These are phyloP conservation scores for Lathyrus tuberosus DNA, from an alignment of 306 rosid genomes.

Conservation along the genomic window DNA sequence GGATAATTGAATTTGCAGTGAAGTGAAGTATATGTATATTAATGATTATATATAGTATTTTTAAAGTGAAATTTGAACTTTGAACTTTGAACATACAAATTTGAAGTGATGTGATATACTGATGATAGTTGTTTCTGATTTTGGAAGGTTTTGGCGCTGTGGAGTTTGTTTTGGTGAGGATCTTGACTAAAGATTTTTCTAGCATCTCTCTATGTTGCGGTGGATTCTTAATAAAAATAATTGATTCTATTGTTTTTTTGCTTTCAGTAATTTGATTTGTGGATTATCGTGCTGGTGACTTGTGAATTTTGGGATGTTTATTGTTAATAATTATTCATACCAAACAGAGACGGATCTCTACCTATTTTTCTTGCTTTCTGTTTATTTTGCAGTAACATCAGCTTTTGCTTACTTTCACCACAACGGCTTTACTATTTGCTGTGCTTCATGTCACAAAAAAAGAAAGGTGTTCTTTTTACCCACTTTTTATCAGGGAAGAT, in stretches of 20 bases:
- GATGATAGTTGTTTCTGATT: slow-evolving; percentile 29
- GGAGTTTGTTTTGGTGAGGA: slow-evolving; percentile 92
- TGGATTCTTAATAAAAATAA: slow-evolving; percentile 50
- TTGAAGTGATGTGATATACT: slow-evolving; percentile 31
- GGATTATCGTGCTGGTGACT: slow-evolving; percentile 11
- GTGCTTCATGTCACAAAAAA: slow-evolving; percentile 48
- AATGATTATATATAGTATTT: background rate
- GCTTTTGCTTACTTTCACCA: slow-evolving; percentile 49
- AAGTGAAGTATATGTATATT: background rate
- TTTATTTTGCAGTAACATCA: slow-evolving; percentile 84
- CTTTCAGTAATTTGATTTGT: slow-evolving; percentile 4
- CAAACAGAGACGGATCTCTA: slow-evolving; percentile 80
- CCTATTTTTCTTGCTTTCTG: slow-evolving; percentile 64
- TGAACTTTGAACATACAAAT: background rate
- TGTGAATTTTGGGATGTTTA: slow-evolving; percentile 51
- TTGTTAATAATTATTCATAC: slow-evolving; percentile 35
- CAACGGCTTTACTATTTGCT: slow-evolving; percentile 55
- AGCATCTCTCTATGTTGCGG: slow-evolving; percentile 53
- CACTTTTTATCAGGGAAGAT: slow-evolving; percentile 72
- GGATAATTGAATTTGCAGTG: slow-evolving; percentile 34
- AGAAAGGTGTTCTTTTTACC: slow-evolving; percentile 54
- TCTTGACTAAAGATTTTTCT: slow-evolving; percentile 75
- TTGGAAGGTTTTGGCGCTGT: slow-evolving; percentile 82
- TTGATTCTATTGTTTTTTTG: too few relatives aligned
- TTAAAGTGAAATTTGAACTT: slow-evolving; percentile 1